These are phyloP conservation scores for Tetrapisispora pingtungensis DNA, from an alignment of 805 yeast species.

Conservation along the genomic window DNA sequence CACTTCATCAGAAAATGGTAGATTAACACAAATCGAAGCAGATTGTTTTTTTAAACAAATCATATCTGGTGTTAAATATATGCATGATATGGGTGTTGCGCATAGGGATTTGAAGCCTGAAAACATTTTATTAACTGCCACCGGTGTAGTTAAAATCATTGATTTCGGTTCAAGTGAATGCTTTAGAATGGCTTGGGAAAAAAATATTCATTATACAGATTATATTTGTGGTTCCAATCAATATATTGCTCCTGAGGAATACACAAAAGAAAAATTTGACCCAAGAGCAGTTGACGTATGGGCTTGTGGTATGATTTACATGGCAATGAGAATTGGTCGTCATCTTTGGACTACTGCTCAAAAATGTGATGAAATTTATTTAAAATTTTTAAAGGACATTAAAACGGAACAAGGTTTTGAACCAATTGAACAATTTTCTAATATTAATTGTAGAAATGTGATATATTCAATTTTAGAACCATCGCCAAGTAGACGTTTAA, in stretches of 20 bases:
- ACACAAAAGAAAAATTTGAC: slow-evolving; percentile 54
- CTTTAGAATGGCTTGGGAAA: slow-evolving; percentile 78
- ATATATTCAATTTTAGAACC: slow-evolving; percentile 92
- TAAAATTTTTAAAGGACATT: slow-evolving; percentile 63
- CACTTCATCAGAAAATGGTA: slow-evolving; percentile 50
- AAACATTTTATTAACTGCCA: slow-evolving; percentile 65
- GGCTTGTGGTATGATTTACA: slow-evolving; percentile 87
- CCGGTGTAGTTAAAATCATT: slow-evolving; percentile 69
- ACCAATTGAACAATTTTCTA: slow-evolving; percentile 76
- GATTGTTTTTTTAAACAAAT: slow-evolving; percentile 86
- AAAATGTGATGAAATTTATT: slow-evolving; percentile 70
- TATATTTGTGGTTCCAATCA: slow-evolving; percentile 84
- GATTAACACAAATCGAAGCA: slow-evolving; percentile 71
- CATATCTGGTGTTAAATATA: slow-evolving; percentile 73
- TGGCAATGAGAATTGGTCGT: slow-evolving; percentile 92
- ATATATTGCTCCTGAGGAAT: slow-evolving; percentile 87
- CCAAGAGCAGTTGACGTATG: slow-evolving; percentile 78
- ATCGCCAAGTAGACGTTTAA: slow-evolving; percentile 74
- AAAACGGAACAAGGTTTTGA: slow-evolving; percentile 80
- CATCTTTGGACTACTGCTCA: slow-evolving; percentile 85
- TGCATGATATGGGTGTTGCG: slow-evolving; percentile 83
- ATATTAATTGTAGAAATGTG: slow-evolving; percentile 87
- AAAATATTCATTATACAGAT: slow-evolving; percentile 52
- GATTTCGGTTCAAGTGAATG: slow-evolving; percentile 86
- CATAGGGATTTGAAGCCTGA: slow-evolving; percentile 95